Evolutionary conservation across 163 green algal genomes (phyloP).

Genomic region (Scenedesmus sp.): DNA sequence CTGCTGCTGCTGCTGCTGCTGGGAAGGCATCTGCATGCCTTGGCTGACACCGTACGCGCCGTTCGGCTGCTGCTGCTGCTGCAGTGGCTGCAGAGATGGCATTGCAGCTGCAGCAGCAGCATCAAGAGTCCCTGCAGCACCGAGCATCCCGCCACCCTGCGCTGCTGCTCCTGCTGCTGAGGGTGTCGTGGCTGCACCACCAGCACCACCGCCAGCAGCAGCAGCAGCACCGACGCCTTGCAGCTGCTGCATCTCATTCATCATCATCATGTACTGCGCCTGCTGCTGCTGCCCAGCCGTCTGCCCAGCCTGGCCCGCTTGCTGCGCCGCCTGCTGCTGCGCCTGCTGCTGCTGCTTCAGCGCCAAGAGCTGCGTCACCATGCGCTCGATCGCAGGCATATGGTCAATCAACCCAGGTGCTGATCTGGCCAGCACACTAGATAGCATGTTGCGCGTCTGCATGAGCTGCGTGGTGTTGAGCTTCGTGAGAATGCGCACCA

Average conservation of each 20-base stretch:
- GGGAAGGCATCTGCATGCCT: not conserved
- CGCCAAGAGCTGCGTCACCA: conserved; percentile 31
- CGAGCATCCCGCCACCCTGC: not conserved
- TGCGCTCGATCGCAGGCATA: conserved; percentile 43
- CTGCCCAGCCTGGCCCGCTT: not conserved
- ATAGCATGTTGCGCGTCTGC: conserved; percentile 41
- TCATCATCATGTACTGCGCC: not conserved
- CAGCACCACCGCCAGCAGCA: not conserved
- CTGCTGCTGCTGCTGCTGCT: conserved; percentile 18
- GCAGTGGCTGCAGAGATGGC: not conserved
- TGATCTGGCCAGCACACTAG: not conserved
- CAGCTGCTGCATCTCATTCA: not conserved
- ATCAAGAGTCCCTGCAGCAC: not conserved
- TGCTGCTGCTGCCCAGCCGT: conserved; percentile 2
- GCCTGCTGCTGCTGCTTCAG: conserved; percentile 42
- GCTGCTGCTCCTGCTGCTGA: not conserved
- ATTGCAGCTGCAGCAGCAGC: not conserved
- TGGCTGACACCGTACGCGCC: not conserved
- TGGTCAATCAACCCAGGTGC: conserved; percentile 33
- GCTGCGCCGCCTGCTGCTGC: not conserved
- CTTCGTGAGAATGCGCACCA: conserved; percentile 48
- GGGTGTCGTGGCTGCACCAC: not conserved
- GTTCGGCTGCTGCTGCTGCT: not conserved
- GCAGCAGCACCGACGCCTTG: not conserved
- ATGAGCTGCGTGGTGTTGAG: conserved; percentile 43